phyloP scores from a whole-genome alignment of 1,284 basidiomycete genomes.

The Xerocomus alliaceus region DNA sequence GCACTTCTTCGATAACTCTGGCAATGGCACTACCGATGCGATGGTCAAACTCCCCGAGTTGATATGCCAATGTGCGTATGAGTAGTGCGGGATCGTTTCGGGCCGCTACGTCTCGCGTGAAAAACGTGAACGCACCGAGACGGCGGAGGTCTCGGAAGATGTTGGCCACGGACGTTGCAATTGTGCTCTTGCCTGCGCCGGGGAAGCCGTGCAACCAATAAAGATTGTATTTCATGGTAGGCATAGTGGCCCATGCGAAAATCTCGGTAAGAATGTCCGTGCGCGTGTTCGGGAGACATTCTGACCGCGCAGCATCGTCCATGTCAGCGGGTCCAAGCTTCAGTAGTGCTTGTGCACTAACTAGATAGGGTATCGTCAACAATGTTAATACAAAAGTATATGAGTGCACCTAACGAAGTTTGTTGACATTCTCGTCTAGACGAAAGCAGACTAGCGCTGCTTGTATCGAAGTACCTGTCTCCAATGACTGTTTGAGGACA shows the following conservation, averaged over 20 bases:
- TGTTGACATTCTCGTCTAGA: slow-evolving; percentile 37
- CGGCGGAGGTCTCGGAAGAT: slow-evolving; percentile 34
- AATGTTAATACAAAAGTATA: not conserved
- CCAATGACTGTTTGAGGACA: slow-evolving; percentile 33
- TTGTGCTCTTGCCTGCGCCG: slow-evolving; percentile 43
- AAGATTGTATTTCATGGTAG: slow-evolving; percentile 26
- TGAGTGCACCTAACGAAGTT: slow-evolving; percentile 25
- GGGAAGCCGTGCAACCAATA: slow-evolving; percentile 44
- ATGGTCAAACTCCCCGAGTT: slow-evolving; percentile 41
- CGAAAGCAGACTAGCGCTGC: slow-evolving; percentile 36
- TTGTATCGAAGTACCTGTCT: slow-evolving; percentile 32
- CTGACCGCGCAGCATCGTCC: slow-evolving; percentile 33
- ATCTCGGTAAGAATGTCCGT: slow-evolving; percentile 38
- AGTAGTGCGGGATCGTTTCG: slow-evolving; percentile 34
- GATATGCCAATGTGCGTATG: slow-evolving; percentile 40
- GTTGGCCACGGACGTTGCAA: slow-evolving; percentile 40
- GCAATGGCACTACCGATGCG: slow-evolving; percentile 37
- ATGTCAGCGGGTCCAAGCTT: slow-evolving; percentile 39
- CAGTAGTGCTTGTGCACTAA: slow-evolving; percentile 25
- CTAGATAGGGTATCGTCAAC: slow-evolving; percentile 23
- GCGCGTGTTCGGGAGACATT: slow-evolving; percentile 40
- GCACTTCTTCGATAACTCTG: slow-evolving; percentile 31
- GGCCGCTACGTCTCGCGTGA: slow-evolving; percentile 34
- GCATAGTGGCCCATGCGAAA: slow-evolving; percentile 32
- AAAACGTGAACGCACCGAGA: slow-evolving; percentile 43